Conservation (phyloP, 1,284 basidiomycete genomes). For the Cutaneotrichosporon sp. region DNA sequence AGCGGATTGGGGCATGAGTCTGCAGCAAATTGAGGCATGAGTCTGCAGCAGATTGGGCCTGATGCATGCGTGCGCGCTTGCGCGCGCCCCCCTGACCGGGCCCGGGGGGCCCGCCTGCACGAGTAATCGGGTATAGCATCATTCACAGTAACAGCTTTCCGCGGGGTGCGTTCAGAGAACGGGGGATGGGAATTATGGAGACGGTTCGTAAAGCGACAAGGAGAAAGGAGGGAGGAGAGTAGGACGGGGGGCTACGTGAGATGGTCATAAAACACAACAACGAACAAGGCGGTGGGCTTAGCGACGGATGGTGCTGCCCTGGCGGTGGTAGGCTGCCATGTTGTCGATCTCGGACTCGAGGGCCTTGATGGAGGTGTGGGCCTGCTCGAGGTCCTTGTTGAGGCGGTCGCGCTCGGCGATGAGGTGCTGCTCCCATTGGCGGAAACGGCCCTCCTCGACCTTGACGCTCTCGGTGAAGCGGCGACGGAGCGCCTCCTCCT, state of each 20-base stretch:
- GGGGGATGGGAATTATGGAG: too few relatives aligned
- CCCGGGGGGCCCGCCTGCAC: too few relatives aligned
- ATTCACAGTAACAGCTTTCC: too few relatives aligned
- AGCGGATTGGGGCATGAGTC: too few relatives aligned
- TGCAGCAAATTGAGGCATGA: too few relatives aligned
- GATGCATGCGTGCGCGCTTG: too few relatives aligned
- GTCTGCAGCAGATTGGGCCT: too few relatives aligned
- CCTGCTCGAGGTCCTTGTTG: slow-evolving; percentile 87
- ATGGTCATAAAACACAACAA: slow-evolving; percentile 1
- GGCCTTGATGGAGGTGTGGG: slow-evolving; percentile 85
- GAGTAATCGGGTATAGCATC: too few relatives aligned
- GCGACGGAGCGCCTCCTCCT: slow-evolving; percentile 93
- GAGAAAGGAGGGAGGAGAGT: background rate
- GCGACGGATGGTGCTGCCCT: slow-evolving; percentile 43
- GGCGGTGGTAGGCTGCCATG: slow-evolving; percentile 70
- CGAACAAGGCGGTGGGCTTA: slow-evolving; percentile 2
- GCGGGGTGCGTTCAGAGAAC: too few relatives aligned
- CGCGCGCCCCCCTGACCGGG: too few relatives aligned
- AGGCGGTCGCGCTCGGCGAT: slow-evolving; percentile 93
- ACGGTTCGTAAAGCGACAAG: too few relatives aligned
- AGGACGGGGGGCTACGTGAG: background rate
- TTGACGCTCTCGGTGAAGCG: slow-evolving; percentile 99
- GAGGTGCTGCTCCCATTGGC: slow-evolving; percentile 99
- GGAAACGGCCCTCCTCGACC: slow-evolving; percentile 92
- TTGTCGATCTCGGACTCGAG: slow-evolving; percentile 84